These are phyloP conservation scores for Coemansia sp. DNA, from an alignment of 371 early-diverging fungal genomes.

Conservation along the genomic window DNA sequence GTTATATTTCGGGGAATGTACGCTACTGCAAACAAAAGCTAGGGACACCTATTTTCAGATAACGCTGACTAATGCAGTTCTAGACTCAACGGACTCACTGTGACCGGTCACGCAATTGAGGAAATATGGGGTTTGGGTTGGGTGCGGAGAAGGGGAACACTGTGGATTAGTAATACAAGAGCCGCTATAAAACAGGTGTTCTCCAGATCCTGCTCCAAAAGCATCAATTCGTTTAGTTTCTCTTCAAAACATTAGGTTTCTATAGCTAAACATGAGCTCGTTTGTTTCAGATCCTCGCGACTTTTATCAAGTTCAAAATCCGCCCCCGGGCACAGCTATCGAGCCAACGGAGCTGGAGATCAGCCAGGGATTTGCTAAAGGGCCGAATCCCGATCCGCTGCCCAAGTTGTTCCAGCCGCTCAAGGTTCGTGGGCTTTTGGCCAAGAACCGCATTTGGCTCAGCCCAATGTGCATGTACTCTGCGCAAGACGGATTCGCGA, in stretches of 20 bases:
- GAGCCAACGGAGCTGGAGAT: conserved; percentile 16
- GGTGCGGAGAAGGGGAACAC: background rate
- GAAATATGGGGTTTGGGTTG: too few species aligned
- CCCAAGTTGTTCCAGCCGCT: conserved; percentile 67
- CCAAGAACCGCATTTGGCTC: conserved; percentile 75
- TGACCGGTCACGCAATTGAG: too few species aligned
- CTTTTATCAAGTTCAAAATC: conserved; percentile 37
- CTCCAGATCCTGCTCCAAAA: background rate
- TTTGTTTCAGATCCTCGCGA: conserved; percentile 21
- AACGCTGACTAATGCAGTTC: too few species aligned
- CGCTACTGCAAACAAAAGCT: too few species aligned
- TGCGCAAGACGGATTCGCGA: conserved; percentile 58
- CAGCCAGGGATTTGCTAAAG: conserved; percentile 20
- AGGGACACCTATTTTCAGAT: too few species aligned
- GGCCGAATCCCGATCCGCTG: conserved; percentile 13
- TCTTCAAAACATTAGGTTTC: background rate
- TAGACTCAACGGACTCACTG: too few species aligned
- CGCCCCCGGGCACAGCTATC: conserved; percentile 33
- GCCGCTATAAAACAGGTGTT: background rate
- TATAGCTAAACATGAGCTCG: conserved; percentile 9
- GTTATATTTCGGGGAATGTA: too few species aligned
- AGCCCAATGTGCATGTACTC: conserved; percentile 83
- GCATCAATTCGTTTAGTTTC: background rate
- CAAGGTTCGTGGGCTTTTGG: conserved; percentile 57
- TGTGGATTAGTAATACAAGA: background rate